These are phyloP conservation scores for Kalmusia sp. DNA, from an alignment of 2,329 filamentous ascomycete genomes.

Conservation along the genomic window DNA sequence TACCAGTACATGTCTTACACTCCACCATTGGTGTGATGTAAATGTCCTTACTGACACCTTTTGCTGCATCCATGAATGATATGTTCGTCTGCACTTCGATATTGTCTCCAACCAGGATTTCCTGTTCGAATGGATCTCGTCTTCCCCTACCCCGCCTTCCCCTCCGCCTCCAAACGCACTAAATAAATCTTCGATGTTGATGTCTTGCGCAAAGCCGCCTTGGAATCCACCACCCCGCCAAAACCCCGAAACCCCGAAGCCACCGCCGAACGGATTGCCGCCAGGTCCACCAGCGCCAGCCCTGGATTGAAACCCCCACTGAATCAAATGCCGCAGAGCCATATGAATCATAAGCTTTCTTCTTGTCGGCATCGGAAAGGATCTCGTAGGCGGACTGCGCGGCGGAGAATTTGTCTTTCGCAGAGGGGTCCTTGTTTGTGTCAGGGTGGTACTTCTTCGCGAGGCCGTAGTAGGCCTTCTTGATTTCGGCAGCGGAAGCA, in stretches of 20 bases:
- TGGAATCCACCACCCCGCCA: constrained; percentile 67
- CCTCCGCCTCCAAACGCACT: constrained; percentile 77
- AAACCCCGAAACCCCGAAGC: constrained; percentile 50
- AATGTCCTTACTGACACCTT: constrained; percentile 88
- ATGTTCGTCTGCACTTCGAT: constrained; percentile 95
- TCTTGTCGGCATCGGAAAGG: constrained; percentile 90
- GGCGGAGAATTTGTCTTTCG: constrained; percentile 93
- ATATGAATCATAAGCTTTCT: constrained; percentile 88
- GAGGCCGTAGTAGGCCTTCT: constrained; percentile 96
- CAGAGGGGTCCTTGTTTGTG: constrained; percentile 92
- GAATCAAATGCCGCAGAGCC: constrained; percentile 78
- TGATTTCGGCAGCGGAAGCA: constrained; percentile 87
- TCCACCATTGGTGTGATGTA: constrained; percentile 80
- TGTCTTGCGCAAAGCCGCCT: constrained; percentile 78
- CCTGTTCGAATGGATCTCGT: constrained; percentile 77
- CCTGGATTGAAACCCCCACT: constrained; percentile 80
- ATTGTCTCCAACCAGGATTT: constrained; percentile 88
- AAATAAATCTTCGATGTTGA: constrained; percentile 97
- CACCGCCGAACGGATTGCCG: constrained; percentile 68
- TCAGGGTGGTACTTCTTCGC: constrained; percentile 98
- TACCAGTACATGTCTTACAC: constrained; percentile 84
- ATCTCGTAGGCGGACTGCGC: constrained; percentile 95
- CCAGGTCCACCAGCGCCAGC: constrained; percentile 67
- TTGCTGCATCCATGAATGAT: constrained; percentile 94
- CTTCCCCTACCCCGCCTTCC: constrained; percentile 54